Evolutionary conservation across 1,284 basidiomycete genomes (phyloP).

Genomic region (Gymnopus androsaceus): DNA sequence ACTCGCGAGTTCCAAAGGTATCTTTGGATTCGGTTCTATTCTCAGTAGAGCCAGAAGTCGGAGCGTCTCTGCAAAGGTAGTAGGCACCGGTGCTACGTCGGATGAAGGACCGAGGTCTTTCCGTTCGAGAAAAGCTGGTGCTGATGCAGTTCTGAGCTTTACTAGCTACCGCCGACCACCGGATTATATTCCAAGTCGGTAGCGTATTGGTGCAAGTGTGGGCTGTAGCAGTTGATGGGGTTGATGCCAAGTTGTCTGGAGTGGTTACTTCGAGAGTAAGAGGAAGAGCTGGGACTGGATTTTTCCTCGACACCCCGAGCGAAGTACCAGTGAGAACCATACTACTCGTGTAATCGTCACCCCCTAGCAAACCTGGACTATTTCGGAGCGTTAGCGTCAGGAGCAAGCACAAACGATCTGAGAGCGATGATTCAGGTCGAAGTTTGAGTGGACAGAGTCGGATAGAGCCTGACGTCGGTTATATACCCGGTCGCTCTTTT

Average conservation of each 20-base stretch:
- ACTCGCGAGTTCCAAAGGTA: constrained; percentile 35
- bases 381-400: constrained; percentile 25
- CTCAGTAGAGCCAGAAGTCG: constrained; percentile 9
- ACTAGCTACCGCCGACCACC: constrained; percentile 76
- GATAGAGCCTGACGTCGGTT: constrained; percentile 51
- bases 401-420: constrained; percentile 7
- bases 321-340: constrained; percentile 15
- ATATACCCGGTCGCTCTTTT: constrained; percentile 81
- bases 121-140: neutral
- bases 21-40: constrained; percentile 4
- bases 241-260: constrained; percentile 66
- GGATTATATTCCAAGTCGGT: constrained; percentile 60
- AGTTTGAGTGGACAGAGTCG: constrained; percentile 9
- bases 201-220: constrained; percentile 84
- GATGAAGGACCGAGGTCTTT: neutral
- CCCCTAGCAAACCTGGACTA: constrained; percentile 8
- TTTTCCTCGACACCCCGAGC: constrained; percentile 4
- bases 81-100: neutral
- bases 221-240: constrained; percentile 76
- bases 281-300: constrained; percentile 8
- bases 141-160: constrained; percentile 51
- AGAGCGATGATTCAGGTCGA: constrained; percentile 23
- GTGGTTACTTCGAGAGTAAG: constrained; percentile 25
- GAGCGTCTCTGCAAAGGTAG: constrained; percentile 10
- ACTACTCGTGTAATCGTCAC: neutral